Evolutionary conservation across 768 basidiomycete species (phyloP), one percentile per base, ranked within the genome.

Genomic region (Macrolepiota fuliginosa): DNA sequence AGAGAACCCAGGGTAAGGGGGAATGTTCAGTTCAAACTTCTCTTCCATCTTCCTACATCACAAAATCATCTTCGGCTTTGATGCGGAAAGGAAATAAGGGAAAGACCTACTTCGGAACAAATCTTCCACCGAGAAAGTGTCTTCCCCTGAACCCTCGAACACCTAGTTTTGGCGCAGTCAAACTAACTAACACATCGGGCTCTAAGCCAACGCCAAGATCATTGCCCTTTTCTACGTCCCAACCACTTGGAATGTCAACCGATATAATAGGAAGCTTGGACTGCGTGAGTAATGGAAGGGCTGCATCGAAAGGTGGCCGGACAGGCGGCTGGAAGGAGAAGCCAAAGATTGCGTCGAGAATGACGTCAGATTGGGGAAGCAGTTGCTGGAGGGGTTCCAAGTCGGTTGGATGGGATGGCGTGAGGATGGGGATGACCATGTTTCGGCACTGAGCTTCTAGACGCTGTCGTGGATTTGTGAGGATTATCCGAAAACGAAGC

Each of bases 271-370:
- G 96, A 13, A 92, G 78, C 6, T 79, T 72, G 3, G 88, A 87
- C 15, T 79, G 69, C 1, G 82, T 77, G 47, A 97, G 75, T 6
- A 92, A 77, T 7, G 83, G 79, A 1, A 99, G 81, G 40, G 88
- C 89, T 0, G 75, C 69, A 67, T 94, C 88, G 74, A 98, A 99
- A 0, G 97, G 97, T 7, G 88, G 74, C 11, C 97, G 89, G 4
- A 95, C 82, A 37, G 97, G 96, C 0, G 91, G 90, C 62, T 90
- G 81, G 84, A 98, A 99, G 1, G 96, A 98, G 78, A 99, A 98
- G 4, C 96, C 97, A 67, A 99, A 99, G 61, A 99, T 91, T 4
- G 96, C 94, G 70, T 99, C 97, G 57, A 99, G 80, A 19, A 98
- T 83, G 46, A 97, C 87, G 72, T 97, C 92, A 3, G 86, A 84